Conservation (phyloP, 495 filamentous ascomycete species). For the Penicillium desertorum region DNA sequence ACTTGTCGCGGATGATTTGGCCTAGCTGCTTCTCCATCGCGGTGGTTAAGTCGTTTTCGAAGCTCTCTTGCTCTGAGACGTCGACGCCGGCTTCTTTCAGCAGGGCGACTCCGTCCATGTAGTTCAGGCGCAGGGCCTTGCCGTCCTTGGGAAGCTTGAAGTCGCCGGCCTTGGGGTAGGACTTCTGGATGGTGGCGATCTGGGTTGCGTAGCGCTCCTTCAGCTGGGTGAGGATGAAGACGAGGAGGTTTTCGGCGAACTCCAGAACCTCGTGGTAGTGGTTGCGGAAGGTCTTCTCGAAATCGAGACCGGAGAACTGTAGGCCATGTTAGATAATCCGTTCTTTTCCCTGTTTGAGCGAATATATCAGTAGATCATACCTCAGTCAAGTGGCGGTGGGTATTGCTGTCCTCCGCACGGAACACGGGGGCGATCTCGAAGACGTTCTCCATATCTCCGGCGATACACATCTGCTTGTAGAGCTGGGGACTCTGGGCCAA, state of each 20-base stretch:
- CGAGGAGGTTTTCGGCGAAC: constrained; percentile 79
- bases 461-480: constrained; percentile 96
- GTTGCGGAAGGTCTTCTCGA: constrained; percentile 91
- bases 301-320: constrained; percentile 89
- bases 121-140: constrained; percentile 78
- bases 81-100: constrained; percentile 78
- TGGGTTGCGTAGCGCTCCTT: constrained; percentile 63
- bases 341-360: constrained; percentile 54
- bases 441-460: constrained; percentile 84
- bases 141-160: constrained; percentile 62
- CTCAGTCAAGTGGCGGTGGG: constrained; percentile 93
- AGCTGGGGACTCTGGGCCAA: constrained; percentile 93
- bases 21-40: constrained; percentile 90
- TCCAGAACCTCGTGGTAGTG: constrained; percentile 85
- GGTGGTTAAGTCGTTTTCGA: constrained; percentile 64
- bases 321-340: constrained; percentile 26
- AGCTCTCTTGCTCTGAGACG: constrained; percentile 73
- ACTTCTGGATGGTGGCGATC: constrained; percentile 66
- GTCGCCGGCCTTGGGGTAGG: constrained; percentile 56
- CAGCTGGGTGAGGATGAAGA: constrained; percentile 82
- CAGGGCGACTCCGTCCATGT: constrained; percentile 79
- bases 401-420: constrained; percentile 95
- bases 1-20: constrained; percentile 77
- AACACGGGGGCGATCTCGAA: constrained; percentile 91
- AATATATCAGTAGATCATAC: constrained; percentile 30